Evolutionary conservation across 345 rosid genomes (phyloP), one percentile per base, ranked within the genome.

Genomic region (Murraya koenigii): DNA sequence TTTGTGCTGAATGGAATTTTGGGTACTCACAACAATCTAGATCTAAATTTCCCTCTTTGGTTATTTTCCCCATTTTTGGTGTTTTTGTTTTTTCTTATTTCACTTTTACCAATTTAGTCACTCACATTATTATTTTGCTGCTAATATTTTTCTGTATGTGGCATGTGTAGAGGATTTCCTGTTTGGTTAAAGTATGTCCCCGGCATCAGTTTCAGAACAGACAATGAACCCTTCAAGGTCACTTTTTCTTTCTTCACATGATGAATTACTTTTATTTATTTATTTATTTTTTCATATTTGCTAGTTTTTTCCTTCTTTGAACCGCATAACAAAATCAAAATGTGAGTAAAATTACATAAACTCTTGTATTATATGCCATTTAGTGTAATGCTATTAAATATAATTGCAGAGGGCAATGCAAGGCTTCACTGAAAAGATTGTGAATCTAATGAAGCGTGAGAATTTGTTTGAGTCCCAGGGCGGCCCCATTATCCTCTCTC

Each of bases 211-310:
- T 97, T 97, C 81, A 87, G 99, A 81, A 97, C 99, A 68, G 98
- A 97, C 85, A 97, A 97, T 69, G 98, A 97, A 87, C 99, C 99
- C 79, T 97, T 97, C 88, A 97, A 97, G 97, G 99, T 97, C 68
- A 78, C 17, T 25, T 61, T 44, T 82, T 62, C 66, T 55, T 80
- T 65, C 64, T 66, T 74, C 55, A 30, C 70, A 39, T 38, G 8
- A 39, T 5, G 49, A 23, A 66, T 77, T 44, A 62, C 6, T 61
- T 5, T 52, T 41, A 19, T 44, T 60, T 75, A 25, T n/a, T n/a
- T n/a, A n/a, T 25, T 32, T 6, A 1, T 62, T 28, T 32, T 49
- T 49, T 49, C 5, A 52, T 63, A 64, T 5, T 15, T 65, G 11
- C 8, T 70, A 44, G 11, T n/a, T 5, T 39, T 67, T 44, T 77